Conservation (phyloP, 495 filamentous ascomycete genomes). For the Pseudoneurospora amorphoporcata region DNA sequence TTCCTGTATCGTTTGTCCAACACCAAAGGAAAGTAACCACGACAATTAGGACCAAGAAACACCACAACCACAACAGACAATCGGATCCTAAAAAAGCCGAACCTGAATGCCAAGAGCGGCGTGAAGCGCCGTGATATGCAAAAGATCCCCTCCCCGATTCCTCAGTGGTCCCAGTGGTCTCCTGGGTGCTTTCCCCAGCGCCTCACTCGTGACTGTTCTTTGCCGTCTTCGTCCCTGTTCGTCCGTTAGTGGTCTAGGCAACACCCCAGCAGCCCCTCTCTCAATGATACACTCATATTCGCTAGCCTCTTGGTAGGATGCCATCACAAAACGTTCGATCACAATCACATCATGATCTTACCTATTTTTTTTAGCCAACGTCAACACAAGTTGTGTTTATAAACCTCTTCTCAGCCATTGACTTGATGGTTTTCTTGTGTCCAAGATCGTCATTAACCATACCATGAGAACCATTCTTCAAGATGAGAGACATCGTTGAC, state of each 20-base stretch:
- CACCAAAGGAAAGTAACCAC: background rate
- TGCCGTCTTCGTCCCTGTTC: background rate
- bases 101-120: background rate
- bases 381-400: background rate
- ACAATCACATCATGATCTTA: background rate
- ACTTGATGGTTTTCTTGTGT: background rate
- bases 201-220: background rate
- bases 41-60: background rate
- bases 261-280: background rate
- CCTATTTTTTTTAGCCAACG: background rate
- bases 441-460: background rate
- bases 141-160: background rate
- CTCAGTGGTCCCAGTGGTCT: background rate
- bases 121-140: background rate
- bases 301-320: background rate
- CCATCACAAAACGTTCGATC: background rate
- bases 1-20: background rate
- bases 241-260: background rate
- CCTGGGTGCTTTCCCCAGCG: background rate
- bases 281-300: background rate
- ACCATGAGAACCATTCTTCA: background rate
- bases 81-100: background rate
- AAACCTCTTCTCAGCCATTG: background rate
- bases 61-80: background rate
- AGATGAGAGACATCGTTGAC: slow-evolving; percentile 35